Evolutionary conservation across 2,329 filamentous ascomycete species (phyloP), one percentile per base, ranked within the genome.

Genomic region (Teratosphaeria gauchensis): DNA sequence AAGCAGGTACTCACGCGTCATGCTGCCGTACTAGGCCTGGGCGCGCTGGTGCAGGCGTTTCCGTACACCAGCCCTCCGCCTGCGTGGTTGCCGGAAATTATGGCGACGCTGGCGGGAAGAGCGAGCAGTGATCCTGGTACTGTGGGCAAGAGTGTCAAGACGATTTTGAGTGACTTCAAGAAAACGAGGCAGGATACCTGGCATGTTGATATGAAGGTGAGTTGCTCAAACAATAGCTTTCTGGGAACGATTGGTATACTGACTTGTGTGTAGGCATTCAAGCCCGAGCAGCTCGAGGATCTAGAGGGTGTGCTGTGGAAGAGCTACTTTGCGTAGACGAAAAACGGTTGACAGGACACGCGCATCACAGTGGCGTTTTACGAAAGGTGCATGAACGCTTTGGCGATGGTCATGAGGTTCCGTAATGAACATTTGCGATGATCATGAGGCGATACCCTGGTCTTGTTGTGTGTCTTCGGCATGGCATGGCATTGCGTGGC

Each of bases 161-260:
- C 82, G 19, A 92, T 96, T 38, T 78, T 99, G 64, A 91, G 91
- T 61, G 95, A 99, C 69, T 99, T 99, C 80, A 99, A 99, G 79
- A 99, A 99, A 83, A 99, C 94, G 53, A 86, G 94, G 72, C 94
- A 99, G 74, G 94, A 99, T 78, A 99, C 92, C 65, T 99, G 94
- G 94, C 87, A 87, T 68, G 92, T 96, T 61, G 94, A 99, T 77
- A 90, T 96, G 67, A 97, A 96, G 88, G 94, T 96, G 77, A 74
- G 84, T 75, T 35, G n/a, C 33, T 58, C 16, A 35, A 12, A 21
- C 42, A 56, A 56, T 54, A 19, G 16, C 16, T 19, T 19, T 21
- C 4, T 48, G 12, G n/a, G 19, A 16, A 28, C 6, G 19, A 55
- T 28, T 19, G 30, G 19, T 38, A 19, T 24, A 33, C 53, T 24